Percentiles rank a stretch among this genome's conserved stretches.
phyloP scores from a whole-genome alignment of 164 flowering plant species.

The Amborella trichopoda region DNA sequence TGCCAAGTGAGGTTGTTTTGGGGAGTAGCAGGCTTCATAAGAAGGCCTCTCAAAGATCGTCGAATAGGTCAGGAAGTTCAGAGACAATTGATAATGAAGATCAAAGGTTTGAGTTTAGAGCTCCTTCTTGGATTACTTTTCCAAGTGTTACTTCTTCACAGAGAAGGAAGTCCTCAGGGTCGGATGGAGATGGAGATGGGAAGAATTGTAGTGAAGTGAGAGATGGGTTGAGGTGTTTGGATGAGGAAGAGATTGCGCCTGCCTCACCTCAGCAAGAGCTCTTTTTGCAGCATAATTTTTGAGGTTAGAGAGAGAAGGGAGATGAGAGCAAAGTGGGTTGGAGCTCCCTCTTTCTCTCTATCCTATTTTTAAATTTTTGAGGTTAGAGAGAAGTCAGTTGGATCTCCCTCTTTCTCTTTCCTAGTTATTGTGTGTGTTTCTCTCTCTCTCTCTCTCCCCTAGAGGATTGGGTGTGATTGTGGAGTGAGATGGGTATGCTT shows the following conservation, averaged over 20 bases:
- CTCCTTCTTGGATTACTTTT: slow-evolving; percentile 96
- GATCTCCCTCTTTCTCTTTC: no score
- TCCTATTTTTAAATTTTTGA: no score
- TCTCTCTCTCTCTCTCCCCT: no score
- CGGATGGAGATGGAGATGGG: slow-evolving; percentile 62
- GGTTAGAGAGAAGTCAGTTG: no score
- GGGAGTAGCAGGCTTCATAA: slow-evolving; percentile 90
- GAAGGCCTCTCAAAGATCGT: slow-evolving; percentile 72
- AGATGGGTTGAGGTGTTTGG: slow-evolving; percentile 61
- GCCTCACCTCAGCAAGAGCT: slow-evolving; percentile 77
- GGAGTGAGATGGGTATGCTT: no score
- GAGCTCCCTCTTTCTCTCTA: no score
- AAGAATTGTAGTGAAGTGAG: slow-evolving; percentile 24
- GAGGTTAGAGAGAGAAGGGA: background rate
- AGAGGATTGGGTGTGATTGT: no score
- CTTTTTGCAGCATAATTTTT: slow-evolving; percentile 91
- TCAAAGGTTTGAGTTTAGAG: slow-evolving; percentile 72
- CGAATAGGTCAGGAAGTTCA: slow-evolving; percentile 43
- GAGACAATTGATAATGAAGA: slow-evolving; percentile 62
- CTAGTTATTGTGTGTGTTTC: no score
- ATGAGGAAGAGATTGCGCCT: slow-evolving; percentile 92
- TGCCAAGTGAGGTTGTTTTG: slow-evolving; percentile 87
- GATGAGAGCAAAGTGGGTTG: no score
- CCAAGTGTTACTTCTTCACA: slow-evolving; percentile 92
- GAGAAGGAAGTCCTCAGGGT: slow-evolving; percentile 82